Evolutionary conservation across 352 stramenopile species (phyloP), one percentile per base, ranked within the genome.

Genomic region (Phytophthora syringae): DNA sequence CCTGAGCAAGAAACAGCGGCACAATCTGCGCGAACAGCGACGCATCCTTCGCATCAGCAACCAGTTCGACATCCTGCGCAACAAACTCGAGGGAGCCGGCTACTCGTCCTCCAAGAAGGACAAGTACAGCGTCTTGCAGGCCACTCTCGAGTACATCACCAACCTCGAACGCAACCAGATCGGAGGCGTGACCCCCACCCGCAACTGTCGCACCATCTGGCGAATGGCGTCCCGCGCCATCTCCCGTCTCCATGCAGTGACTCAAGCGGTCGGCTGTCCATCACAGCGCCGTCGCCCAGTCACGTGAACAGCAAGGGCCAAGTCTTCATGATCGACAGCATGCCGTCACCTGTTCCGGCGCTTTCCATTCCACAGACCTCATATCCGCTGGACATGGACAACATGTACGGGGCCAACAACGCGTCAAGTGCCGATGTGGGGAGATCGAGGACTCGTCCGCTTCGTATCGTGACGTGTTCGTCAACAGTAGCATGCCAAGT

Each of bases 51-150:
- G 86, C 58, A 92, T 94, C 64, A 91, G 82, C 61, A 92, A 90
- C 67, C 86, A 93, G 72, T 93, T 94, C 44, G 82, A 93, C 59
- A 92, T 91, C 25, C 64, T 94, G 36, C 80, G 84, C 36, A 76
- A 76, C 50, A 94, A 92, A 56, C 82, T 94, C 20, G 86, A 94
- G 51, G 71, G 44, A 6, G 86, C 80, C 7, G 84, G 84, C 25
- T 93, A 92, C 68, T 77, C 77, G 34, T 88, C 79, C 5, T 86
- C 79, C 48, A 94, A 93, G 76, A 94, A 92, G 60, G 86, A 94
- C 79, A 94, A 94, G 68, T 92, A 91, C 69, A 92, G 80, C 47
- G 85, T 94, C 47, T 74, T 94, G 15, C 84, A 92, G 56, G 84
- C 86, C 20, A 94, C 86, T 49, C 81, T 94, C 52, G 86, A 92